Percentiles rank a stretch among this genome's conserved stretches.
Conservation (phyloP, 495 filamentous ascomycete species). For the Neurospora hispaniola region DNA sequence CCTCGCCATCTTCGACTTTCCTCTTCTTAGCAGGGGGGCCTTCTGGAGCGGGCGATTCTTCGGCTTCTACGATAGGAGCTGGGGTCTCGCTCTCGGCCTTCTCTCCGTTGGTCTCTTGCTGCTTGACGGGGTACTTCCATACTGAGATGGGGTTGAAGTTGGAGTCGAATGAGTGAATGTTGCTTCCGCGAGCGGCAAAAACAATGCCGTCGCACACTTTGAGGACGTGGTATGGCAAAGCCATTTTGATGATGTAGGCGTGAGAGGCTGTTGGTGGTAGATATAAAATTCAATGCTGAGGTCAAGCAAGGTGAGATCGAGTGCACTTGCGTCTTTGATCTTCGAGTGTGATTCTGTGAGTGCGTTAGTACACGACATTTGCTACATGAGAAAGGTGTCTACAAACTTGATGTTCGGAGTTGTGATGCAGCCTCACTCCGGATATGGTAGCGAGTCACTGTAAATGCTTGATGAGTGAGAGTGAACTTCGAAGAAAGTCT, state of each 20-base stretch:
- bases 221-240: slow-evolving; percentile 33
- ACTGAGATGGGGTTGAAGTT: slow-evolving; percentile 26
- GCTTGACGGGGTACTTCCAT: slow-evolving; percentile 27
- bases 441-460: background rate
- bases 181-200: slow-evolving; percentile 31
- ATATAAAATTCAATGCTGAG: background rate
- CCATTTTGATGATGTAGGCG: slow-evolving; percentile 11
- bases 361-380: background rate
- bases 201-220: slow-evolving; percentile 26
- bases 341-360: background rate
- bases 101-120: background rate
- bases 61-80: background rate
- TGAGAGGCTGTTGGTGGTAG: background rate
- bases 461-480: background rate
- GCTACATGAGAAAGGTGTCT: background rate
- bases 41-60: slow-evolving; percentile 13
- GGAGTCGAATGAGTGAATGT: slow-evolving; percentile 31
- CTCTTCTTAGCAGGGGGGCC: slow-evolving; percentile 24
- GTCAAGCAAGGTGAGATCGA: background rate
- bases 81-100: slow-evolving; percentile 1
- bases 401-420: background rate
- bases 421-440: background rate
- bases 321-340: background rate
- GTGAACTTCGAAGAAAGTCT: background rate
- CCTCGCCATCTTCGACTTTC: slow-evolving; percentile 11